Evolutionary conservation across 441 rosid species (phyloP).

Genomic region (Populus tomentosa): DNA sequence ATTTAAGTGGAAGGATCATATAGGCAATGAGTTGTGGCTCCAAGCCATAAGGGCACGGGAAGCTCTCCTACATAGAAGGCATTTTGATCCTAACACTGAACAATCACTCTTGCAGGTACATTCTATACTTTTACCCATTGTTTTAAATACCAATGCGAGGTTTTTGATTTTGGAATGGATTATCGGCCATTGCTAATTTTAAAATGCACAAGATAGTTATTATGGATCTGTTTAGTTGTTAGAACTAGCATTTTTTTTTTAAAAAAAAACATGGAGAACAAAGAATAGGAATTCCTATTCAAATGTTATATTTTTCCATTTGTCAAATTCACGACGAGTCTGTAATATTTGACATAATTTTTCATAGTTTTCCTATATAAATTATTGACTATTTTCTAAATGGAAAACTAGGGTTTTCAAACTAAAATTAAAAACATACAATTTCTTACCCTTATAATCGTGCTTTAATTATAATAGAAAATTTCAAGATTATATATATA

Average conservation of each 20-base stretch:
- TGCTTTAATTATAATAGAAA: neutral
- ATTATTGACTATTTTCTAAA: neutral
- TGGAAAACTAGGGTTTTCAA: neutral
- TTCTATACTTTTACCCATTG: neutral
- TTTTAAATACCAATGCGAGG: neutral
- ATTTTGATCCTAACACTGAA: constrained; percentile 24
- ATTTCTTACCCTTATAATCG: neutral
- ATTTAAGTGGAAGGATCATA: constrained; percentile 52
- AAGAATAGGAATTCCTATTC: neutral
- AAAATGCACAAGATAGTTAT: neutral
- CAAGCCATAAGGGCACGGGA: constrained; percentile 60
- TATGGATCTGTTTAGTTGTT: neutral
- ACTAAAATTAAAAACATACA: neutral
- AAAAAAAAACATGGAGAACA: neutral
- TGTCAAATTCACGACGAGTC: neutral
- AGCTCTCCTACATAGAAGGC: constrained; percentile 29
- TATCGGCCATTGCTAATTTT: neutral
- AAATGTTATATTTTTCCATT: neutral
- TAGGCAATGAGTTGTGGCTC: constrained; percentile 52
- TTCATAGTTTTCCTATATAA: neutral
- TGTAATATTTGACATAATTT: neutral
- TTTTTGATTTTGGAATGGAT: neutral
- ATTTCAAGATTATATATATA: neutral
- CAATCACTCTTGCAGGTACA: constrained; percentile 50
- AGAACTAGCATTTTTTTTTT: neutral